Evolutionary conservation across 768 basidiomycete species (phyloP).

Genomic region (Lactarius quietus): DNA sequence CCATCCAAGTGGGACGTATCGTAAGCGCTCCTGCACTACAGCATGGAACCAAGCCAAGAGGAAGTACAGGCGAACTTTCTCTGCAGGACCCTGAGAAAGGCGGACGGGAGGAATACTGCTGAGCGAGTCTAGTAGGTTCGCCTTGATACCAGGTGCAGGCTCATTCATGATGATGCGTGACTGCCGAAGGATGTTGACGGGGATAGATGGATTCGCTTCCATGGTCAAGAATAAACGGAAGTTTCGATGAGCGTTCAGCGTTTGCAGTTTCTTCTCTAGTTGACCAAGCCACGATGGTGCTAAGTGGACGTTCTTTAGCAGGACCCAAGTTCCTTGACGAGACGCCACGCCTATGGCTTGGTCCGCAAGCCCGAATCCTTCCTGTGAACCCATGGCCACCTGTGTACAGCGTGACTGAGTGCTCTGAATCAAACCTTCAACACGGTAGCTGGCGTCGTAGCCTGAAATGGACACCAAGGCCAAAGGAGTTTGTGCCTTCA

Average conservation of each 20-base stretch:
- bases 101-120: slow-evolving; percentile 66
- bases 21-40: slow-evolving; percentile 92
- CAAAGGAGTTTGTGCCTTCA: slow-evolving; percentile 76
- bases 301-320: slow-evolving; percentile 96
- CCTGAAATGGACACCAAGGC: slow-evolving; percentile 92
- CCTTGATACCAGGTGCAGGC: slow-evolving; percentile 94
- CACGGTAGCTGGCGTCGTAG: slow-evolving; percentile 97
- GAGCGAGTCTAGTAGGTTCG: slow-evolving; percentile 90
- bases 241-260: slow-evolving; percentile 78
- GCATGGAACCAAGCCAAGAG: slow-evolving; percentile 99
- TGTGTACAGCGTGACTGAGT: slow-evolving; percentile 75
- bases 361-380: slow-evolving; percentile 94
- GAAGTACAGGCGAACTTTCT: slow-evolving; percentile 93
- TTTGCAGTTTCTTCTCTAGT: slow-evolving; percentile 94
- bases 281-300: slow-evolving; percentile 95
- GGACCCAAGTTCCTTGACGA: slow-evolving; percentile 91
- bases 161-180: slow-evolving; percentile 99
- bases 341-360: slow-evolving; percentile 93
- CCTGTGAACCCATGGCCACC: slow-evolving; percentile 98
- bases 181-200: slow-evolving; percentile 94
- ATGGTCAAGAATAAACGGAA: slow-evolving; percentile 98
- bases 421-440: slow-evolving; percentile 81
- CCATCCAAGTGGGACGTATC: slow-evolving; percentile 96
- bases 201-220: slow-evolving; percentile 93
- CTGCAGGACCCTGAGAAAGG: slow-evolving; percentile 81